phyloP scores from a whole-genome alignment of 768 basidiomycete species.

The Hericium rajendrae region DNA sequence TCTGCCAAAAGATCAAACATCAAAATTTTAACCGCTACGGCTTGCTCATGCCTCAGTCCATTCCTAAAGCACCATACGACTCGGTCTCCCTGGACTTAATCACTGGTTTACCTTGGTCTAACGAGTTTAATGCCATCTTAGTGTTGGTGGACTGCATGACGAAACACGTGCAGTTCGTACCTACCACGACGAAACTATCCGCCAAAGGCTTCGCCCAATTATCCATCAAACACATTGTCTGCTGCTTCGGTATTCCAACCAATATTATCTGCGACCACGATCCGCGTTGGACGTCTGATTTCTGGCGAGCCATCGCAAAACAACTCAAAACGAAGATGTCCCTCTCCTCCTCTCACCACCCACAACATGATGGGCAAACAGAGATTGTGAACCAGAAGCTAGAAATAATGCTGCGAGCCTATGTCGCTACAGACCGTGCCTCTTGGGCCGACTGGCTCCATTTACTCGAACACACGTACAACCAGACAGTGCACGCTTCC shows the following conservation, averaged over 20 bases:
- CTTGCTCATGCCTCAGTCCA: neutral
- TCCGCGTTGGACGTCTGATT: constrained; percentile 1
- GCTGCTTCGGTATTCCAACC: neutral
- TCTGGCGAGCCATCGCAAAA: neutral
- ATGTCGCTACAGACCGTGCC: neutral
- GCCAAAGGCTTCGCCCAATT: constrained; percentile 5
- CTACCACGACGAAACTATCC: constrained; percentile 7
- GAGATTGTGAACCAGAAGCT: constrained; percentile 1
- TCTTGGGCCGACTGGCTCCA: constrained; percentile 1
- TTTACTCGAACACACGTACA: constrained; percentile 7
- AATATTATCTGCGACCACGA: neutral
- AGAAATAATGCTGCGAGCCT: neutral
- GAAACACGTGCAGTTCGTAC: constrained; percentile 23
- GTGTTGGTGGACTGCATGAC: constrained; percentile 17
- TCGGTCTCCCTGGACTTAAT: constrained; percentile 8
- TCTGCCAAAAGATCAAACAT: constrained; percentile 11
- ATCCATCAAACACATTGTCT: constrained; percentile 5
- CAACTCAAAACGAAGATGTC: neutral
- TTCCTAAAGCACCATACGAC: constrained; percentile 11
- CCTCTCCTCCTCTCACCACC: neutral
- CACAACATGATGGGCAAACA: neutral
- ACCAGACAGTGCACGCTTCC: constrained; percentile 7
- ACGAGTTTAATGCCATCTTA: constrained; percentile 8
- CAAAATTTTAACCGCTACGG: constrained; percentile 1
- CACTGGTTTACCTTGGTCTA: constrained; percentile 4